phyloP scores from a whole-genome alignment of 495 filamentous ascomycete genomes.

The Podospora pseudoanserina region DNA sequence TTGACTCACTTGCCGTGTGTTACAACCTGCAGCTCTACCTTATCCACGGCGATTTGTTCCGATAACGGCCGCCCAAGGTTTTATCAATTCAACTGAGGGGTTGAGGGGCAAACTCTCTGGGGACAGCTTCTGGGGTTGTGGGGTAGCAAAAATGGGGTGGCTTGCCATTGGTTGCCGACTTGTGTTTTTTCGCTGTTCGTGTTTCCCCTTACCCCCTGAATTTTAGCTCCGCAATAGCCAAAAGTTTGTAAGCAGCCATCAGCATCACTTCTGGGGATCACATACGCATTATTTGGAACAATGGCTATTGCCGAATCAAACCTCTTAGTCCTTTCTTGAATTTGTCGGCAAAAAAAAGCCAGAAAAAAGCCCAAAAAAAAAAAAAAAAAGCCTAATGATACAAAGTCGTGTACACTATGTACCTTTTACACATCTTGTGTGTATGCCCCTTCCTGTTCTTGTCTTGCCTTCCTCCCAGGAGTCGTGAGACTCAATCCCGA shows the following conservation, averaged over 20 bases:
- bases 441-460: not conserved
- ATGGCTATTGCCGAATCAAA: not conserved
- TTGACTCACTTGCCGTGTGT: conserved; percentile 12
- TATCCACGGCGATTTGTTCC: conserved; percentile 9
- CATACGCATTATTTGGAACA: not conserved
- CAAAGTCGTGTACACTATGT: not conserved
- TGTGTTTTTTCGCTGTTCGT: not conserved
- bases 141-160: conserved; percentile 7
- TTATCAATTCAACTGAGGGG: conserved; percentile 3
- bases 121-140: conserved; percentile 2
- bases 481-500: not conserved
- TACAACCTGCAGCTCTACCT: not conserved
- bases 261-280: not conserved
- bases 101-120: conserved; percentile 11
- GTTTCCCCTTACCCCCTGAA: not conserved
- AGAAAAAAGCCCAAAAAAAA: not conserved
- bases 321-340: not conserved
- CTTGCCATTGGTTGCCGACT: not conserved
- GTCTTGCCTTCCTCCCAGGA: not conserved
- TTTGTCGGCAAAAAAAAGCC: not conserved
- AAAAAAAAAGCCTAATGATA: not conserved
- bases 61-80: conserved; percentile 18
- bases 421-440: not conserved
- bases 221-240: not conserved
- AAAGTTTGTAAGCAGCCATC: not conserved